phyloP scores from a whole-genome alignment of 78 protist genomes.

The Dictyostelium intermedium region DNA sequence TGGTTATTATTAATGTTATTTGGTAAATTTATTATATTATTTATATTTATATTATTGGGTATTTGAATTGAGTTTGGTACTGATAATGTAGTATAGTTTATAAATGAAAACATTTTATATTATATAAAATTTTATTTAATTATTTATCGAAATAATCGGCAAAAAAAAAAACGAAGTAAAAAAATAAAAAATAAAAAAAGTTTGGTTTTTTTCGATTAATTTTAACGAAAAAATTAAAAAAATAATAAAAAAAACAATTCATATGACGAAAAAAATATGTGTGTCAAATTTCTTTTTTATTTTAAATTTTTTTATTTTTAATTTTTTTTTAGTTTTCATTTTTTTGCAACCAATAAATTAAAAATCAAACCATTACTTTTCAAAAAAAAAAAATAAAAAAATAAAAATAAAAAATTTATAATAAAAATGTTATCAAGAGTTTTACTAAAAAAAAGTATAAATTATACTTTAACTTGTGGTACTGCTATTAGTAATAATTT shows the following conservation, averaged over 20 bases:
- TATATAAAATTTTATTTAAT: not conserved
- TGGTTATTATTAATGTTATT: not conserved
- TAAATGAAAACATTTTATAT: not conserved
- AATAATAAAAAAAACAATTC: not conserved
- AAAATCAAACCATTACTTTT: no score
- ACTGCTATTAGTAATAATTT: no score
- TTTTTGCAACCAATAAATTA: not conserved
- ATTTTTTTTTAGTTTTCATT: not conserved
- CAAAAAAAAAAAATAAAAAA: no score
- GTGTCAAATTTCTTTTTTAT: not conserved
- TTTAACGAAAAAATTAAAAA: not conserved
- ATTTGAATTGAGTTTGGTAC: not conserved
- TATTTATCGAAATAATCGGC: not conserved
- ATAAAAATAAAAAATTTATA: no score
- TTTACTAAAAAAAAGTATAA: not conserved
- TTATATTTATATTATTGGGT: conserved; percentile 1
- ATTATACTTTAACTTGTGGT: no score
- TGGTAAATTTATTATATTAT: not conserved
- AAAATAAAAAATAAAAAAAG: not conserved
- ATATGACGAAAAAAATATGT: not conserved
- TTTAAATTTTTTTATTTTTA: not conserved
- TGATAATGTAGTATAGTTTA: not conserved
- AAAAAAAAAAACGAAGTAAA: not conserved
- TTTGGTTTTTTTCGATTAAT: not conserved
- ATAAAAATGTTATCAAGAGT: not conserved